phyloP scores from a whole-genome alignment of 768 basidiomycete species.

The Amanita polypyramis region DNA sequence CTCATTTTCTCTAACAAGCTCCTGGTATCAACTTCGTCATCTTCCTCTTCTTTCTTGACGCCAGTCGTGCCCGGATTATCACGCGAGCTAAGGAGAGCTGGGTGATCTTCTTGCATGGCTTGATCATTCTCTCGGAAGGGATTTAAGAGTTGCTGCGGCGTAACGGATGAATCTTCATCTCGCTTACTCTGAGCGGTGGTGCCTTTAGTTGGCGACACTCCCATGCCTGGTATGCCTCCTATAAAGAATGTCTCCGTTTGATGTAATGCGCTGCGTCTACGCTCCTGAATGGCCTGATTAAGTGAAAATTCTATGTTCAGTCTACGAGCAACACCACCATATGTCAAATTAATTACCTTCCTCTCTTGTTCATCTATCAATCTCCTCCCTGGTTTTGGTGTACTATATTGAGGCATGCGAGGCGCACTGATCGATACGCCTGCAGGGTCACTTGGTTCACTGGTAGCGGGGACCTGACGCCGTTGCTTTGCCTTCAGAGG shows the following conservation, averaged over 20 bases:
- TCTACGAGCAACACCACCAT: not conserved
- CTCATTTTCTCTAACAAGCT: constrained; percentile 37
- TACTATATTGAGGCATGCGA: constrained; percentile 9
- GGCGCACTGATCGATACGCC: not conserved
- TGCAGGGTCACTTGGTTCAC: not conserved
- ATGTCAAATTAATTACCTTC: constrained; percentile 19
- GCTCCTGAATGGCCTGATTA: constrained; percentile 49
- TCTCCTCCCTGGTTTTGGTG: constrained; percentile 14
- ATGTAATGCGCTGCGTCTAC: constrained; percentile 46
- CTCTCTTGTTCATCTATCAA: constrained; percentile 35
- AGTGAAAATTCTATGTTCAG: not conserved
- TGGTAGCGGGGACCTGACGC: not conserved
- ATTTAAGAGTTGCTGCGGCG: not conserved
- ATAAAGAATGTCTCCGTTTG: constrained; percentile 40
- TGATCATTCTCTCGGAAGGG: not conserved
- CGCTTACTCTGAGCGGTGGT: not conserved
- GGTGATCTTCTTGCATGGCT: not conserved
- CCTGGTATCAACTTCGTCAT: constrained; percentile 27
- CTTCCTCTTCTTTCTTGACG: constrained; percentile 1
- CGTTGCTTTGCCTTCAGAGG: not conserved
- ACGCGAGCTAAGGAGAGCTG: not conserved
- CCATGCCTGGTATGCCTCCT: constrained; percentile 43
- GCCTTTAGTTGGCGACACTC: constrained; percentile 18
- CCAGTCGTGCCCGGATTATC: not conserved
- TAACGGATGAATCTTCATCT: not conserved